Base-by-base conservation (phyloP, 331 rosid species). In the Spiraea crenata region DNA sequence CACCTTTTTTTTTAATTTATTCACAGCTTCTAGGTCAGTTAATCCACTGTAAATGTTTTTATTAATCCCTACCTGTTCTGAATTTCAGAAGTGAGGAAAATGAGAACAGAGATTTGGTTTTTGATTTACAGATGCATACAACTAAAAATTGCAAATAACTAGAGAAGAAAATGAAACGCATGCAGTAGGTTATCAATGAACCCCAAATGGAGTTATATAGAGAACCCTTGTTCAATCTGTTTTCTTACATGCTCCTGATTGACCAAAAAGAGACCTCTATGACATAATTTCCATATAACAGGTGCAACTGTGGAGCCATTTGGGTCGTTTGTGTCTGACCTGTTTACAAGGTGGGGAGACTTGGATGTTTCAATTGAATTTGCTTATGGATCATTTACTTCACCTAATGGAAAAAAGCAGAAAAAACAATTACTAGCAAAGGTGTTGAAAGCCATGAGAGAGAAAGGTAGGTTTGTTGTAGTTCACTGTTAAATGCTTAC, bases 271-370 rank as follows among this genome's bases (percentile, higher is more conserved):
- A 56, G 38, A 56, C n/a, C 3, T 14, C 19, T 13, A 3, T 58
- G 63, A 37, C 44, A 9, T 58, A 74, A 44, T 81, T 64, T 67
- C 42, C 52, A 67, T 48, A 74, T 81, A 58, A 64, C 89, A 93
- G 99, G 99, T 72, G 96, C 99, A 74, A 86, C 81, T 49, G 87
- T 93, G 66, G 97, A 91, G 75, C 95, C 97, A 20, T 93, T 82
- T 84, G 99, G 99, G 40, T 93, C 97, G 42, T 91, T 91, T 83
- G 92, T 83, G 46, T 91, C 97, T n/a, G 77, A 78, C 75, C 92
- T 91, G 60, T 93, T 89, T 76, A 78, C 95, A 1, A 79, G 83
- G 19, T 89, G 92, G 95, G 92, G 90, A 68, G 99, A 93, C 80
- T 79, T 93, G 92, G 99, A 93, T 81, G 74, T 93, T 79, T 89